phyloP scores from a whole-genome alignment of 306 rosid genomes.

The Arachis hypogaea region DNA sequence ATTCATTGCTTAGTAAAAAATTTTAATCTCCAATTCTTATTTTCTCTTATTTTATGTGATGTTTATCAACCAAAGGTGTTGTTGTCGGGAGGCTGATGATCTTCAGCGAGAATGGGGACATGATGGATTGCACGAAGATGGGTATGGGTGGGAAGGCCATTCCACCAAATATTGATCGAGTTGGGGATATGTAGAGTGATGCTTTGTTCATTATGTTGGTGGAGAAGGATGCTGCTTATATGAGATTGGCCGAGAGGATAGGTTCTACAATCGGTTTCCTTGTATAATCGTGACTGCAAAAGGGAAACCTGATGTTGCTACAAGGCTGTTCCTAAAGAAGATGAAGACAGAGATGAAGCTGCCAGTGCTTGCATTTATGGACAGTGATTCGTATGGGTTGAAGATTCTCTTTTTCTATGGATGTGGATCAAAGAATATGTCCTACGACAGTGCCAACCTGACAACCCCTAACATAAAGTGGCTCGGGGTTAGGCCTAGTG shows the following conservation, averaged over 20 bases:
- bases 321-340: slow-evolving; percentile 84
- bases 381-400: slow-evolving; percentile 90
- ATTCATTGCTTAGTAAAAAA: not conserved
- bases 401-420: slow-evolving; percentile 88
- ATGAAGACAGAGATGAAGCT: slow-evolving; percentile 89
- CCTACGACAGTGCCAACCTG: slow-evolving; percentile 86
- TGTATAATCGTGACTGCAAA: slow-evolving; percentile 80
- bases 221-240: slow-evolving; percentile 95
- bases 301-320: slow-evolving; percentile 92
- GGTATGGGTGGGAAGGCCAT: slow-evolving; percentile 96
- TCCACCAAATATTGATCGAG: slow-evolving; percentile 87
- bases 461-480: slow-evolving; percentile 95
- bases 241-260: slow-evolving; percentile 83
- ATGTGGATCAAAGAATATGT: slow-evolving; percentile 96
- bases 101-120: slow-evolving; percentile 91
- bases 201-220: slow-evolving; percentile 83
- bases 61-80: slow-evolving; percentile 53
- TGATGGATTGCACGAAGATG: slow-evolving; percentile 96
- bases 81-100: slow-evolving; percentile 78
- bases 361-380: slow-evolving; percentile 86
- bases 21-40: not conserved
- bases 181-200: slow-evolving; percentile 93
- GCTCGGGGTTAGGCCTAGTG: slow-evolving; percentile 91
- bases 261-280: slow-evolving; percentile 85
- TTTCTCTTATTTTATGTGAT: not conserved